Percentiles rank a stretch among this genome's conserved stretches.
These are phyloP conservation scores for Penicillium nordicum DNA, from an alignment of 2,329 filamentous ascomycete species.

Conservation along the genomic window DNA sequence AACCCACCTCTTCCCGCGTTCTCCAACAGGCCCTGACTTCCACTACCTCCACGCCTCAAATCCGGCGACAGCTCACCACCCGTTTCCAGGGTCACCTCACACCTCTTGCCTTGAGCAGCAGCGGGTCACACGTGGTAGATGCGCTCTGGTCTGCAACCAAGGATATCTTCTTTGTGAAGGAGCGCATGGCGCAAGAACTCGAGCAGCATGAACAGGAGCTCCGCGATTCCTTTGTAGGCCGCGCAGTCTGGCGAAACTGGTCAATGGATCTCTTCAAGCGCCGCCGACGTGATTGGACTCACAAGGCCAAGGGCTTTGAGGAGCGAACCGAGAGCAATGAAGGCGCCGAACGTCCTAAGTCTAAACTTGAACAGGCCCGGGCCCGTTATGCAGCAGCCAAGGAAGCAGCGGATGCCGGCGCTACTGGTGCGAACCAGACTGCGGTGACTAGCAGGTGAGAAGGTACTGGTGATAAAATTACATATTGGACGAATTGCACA, in stretches of 20 bases:
- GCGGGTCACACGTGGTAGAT: conserved; percentile 66
- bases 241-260: conserved; percentile 72
- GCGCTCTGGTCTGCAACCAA: conserved; percentile 62
- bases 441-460: conserved; percentile 1
- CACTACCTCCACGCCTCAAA: conserved; percentile 52
- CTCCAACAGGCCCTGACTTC: conserved; percentile 61
- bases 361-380: conserved; percentile 56
- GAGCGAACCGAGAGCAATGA: conserved; percentile 20
- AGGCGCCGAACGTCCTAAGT: conserved; percentile 42
- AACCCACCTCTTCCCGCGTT: conserved; percentile 58
- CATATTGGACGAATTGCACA: conserved; percentile 1
- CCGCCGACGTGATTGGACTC: conserved; percentile 61
- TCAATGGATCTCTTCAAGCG: conserved; percentile 68
- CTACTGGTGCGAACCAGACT: conserved; percentile 9
- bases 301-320: conserved; percentile 54
- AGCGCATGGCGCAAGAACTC: conserved; percentile 64
- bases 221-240: conserved; percentile 62
- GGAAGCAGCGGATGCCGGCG: conserved; percentile 20
- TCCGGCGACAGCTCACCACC: conserved; percentile 61
- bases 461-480: neutral
- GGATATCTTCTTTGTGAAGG: conserved; percentile 63
- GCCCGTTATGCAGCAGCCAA: conserved; percentile 54
- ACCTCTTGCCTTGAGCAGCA: conserved; percentile 58
- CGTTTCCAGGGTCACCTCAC: conserved; percentile 61
- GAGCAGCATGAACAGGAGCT: conserved; percentile 56